These are phyloP conservation scores for Pyrus communis DNA, from an alignment of 306 rosid genomes.

Conservation along the genomic window DNA sequence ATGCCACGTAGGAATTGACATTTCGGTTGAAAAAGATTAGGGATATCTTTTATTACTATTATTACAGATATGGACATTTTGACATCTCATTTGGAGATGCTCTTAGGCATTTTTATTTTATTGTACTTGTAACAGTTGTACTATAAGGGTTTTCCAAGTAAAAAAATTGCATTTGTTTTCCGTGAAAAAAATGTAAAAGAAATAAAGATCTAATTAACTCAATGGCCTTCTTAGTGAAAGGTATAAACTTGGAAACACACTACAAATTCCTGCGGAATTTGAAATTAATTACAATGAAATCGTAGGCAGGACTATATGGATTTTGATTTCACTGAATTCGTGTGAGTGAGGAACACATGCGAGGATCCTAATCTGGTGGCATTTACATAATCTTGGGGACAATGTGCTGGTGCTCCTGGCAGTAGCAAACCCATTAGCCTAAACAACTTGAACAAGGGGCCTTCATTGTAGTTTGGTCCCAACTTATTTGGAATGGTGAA, in stretches of 20 bases:
- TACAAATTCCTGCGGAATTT: not conserved
- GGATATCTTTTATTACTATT: too few species aligned
- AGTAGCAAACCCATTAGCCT: constrained; percentile 47
- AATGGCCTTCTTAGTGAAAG: too few species aligned
- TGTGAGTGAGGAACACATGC: not conserved
- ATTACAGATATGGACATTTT: too few species aligned
- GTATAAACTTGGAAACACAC: too few species aligned
- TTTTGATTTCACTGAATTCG: not conserved
- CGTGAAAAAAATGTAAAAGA: not conserved
- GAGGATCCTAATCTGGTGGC: constrained; percentile 45
- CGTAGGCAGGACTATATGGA: not conserved
- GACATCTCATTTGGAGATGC: too few species aligned
- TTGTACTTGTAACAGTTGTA: too few species aligned
- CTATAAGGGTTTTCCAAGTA: too few species aligned
- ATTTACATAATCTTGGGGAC: constrained; percentile 70
- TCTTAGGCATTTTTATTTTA: too few species aligned
- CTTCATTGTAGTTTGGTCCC: constrained; percentile 51
- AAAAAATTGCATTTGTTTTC: too few species aligned
- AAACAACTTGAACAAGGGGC: constrained; percentile 31
- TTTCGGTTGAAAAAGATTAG: too few species aligned
- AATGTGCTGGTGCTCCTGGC: constrained; percentile 57
- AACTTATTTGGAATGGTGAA: constrained; percentile 27
- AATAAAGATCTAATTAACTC: not conserved
- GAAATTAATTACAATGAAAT: not conserved
- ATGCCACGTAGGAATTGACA: too few species aligned